These are phyloP conservation scores for Claviceps sp. DNA, from an alignment of 2,329 filamentous ascomycete species.

Conservation along the genomic window DNA sequence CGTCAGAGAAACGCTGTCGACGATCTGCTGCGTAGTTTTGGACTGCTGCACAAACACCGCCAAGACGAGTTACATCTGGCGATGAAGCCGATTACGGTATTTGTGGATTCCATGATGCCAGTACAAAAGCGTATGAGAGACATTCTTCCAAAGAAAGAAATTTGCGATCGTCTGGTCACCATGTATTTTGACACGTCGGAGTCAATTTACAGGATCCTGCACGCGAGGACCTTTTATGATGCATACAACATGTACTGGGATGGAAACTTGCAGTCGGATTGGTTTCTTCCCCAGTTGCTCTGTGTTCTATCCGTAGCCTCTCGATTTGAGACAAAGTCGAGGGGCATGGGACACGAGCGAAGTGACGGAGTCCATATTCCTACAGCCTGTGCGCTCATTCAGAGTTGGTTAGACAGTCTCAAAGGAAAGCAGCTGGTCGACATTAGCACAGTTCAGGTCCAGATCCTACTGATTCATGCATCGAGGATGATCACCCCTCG, in stretches of 20 bases:
- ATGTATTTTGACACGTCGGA: slow-evolving; percentile 38
- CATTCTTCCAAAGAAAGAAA: slow-evolving; percentile 35
- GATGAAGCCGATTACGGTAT: slow-evolving; percentile 39
- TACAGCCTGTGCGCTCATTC: slow-evolving; percentile 40
- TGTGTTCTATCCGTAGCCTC: slow-evolving; percentile 40
- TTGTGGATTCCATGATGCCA: slow-evolving; percentile 45
- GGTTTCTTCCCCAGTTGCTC: slow-evolving; percentile 40
- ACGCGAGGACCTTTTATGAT: slow-evolving; percentile 35
- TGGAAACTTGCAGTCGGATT: slow-evolving; percentile 30
- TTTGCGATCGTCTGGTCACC: slow-evolving; percentile 37
- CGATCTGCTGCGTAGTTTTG: slow-evolving; percentile 31
- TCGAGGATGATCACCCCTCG: slow-evolving; percentile 37
- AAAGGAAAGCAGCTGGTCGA: slow-evolving; percentile 39
- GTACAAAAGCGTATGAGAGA: slow-evolving; percentile 44
- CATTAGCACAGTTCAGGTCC: slow-evolving; percentile 38
- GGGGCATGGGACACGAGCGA: slow-evolving; percentile 37
- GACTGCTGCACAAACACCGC: slow-evolving; percentile 33
- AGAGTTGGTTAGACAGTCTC: slow-evolving; percentile 38
- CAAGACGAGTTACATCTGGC: slow-evolving; percentile 33
- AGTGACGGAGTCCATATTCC: slow-evolving; percentile 41
- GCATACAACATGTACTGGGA: slow-evolving; percentile 41
- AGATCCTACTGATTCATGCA: slow-evolving; percentile 39
- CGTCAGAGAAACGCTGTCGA: slow-evolving; percentile 15
- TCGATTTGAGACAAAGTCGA: slow-evolving; percentile 36
- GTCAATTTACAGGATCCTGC: slow-evolving; percentile 38